Base-by-base conservation (phyloP, 306 rosid genomes). In the Vigna reflexopilosa region DNA sequence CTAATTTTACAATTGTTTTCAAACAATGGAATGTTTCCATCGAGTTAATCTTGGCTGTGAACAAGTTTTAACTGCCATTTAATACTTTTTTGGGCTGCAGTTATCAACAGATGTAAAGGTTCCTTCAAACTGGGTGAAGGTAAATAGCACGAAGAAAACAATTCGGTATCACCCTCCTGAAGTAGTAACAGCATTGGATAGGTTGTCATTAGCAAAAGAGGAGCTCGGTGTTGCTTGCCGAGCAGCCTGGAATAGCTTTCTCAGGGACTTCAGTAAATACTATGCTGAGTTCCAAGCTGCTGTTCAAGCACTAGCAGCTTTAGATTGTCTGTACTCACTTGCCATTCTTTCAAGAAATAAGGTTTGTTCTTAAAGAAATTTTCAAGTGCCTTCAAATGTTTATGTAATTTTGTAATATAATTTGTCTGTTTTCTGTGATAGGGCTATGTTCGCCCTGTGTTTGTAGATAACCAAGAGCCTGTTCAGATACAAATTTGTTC, bases 91-190 rank as follows among this genome's bases (percentile, higher is more conserved):
- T 80, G 78, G 77, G 83, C 67, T 87, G 82, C 90, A 95, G 98
- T 74, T 95, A 74, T 77, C 91, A 44, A 49, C 85, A 64, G 96
- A 91, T 76, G 93, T 89, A 55, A 91, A 85, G 86, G 98, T 89
- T 7, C 98, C 98, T 69, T 78, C 81, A 64, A 91, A 87, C 82
- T 95, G 98, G 98, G 80, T 92, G 20, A 95, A 91, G 86, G 82
- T 92, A 65, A 95, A 88, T 72, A 86, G 97, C 82, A 95, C 98
- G 66, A 92, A 92, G 86, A 95, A 91, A 90, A 88, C 90, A 75
- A 76, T 87, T 66, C 91, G 98, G 66, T 92, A 95, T 87, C 98
- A 92, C 82, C 95, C 98, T 86, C 97, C 97, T 77, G 98, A 92
- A 81, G 94, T 92, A 45, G 77, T 95, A 79, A 70, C 87, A 42